Evolutionary conservation across 495 filamentous ascomycete species (phyloP).

Genomic region (Neurospora hispaniola): DNA sequence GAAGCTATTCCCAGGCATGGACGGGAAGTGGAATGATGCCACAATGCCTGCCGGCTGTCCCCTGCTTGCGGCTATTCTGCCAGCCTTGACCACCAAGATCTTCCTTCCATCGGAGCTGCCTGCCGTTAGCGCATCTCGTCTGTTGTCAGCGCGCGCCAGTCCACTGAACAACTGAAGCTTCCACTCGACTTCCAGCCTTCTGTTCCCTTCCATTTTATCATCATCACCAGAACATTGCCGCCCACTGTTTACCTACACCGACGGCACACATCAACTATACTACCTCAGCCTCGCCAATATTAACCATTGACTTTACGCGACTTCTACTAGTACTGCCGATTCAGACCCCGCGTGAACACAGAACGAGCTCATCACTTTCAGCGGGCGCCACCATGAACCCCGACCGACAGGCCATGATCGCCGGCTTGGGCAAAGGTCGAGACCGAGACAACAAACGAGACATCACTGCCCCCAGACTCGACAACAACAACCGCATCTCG

Average conservation of each 20-base stretch:
- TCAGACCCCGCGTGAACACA: background rate
- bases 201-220: background rate
- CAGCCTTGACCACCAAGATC: background rate
- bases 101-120: background rate
- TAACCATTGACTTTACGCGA: background rate
- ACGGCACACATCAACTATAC: background rate
- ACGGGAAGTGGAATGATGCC: background rate
- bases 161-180: background rate
- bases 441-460: slow-evolving; percentile 21
- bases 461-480: slow-evolving; percentile 34
- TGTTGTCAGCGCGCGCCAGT: background rate
- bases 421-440: slow-evolving; percentile 18
- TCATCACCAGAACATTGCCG: background rate
- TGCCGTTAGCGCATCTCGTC: background rate
- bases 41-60: background rate
- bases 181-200: background rate
- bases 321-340: background rate
- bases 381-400: slow-evolving; percentile 28
- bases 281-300: background rate
- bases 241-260: background rate
- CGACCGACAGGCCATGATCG: slow-evolving; percentile 38
- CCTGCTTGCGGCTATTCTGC: background rate
- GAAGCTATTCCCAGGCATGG: background rate
- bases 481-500: slow-evolving; percentile 34
- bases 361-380: background rate